Evolutionary conservation across 768 basidiomycete genomes (phyloP), one percentile per base, ranked within the genome.

Genomic region (Phallus indusiatus): DNA sequence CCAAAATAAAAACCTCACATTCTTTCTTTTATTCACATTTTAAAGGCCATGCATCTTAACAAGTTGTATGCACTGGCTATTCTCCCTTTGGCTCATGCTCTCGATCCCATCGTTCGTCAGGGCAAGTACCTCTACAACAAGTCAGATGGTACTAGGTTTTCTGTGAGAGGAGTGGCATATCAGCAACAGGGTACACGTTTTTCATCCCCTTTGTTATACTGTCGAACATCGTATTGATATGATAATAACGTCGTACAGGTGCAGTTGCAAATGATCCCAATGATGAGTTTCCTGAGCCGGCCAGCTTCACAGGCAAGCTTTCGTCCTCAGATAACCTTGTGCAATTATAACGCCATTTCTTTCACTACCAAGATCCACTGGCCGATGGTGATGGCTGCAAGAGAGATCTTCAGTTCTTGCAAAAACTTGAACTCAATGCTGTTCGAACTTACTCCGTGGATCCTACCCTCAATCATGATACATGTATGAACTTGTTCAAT

Each of bases 151-250:
- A 83, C 68, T 42, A 74, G 94, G 55, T 95, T 94, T 73, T 94
- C 84, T 72, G 87, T 96, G 73, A 91, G 90, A 71, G 90, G 90
- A 55, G 73, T 92, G 57, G 88, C 88, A 11, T 93, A 93, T 71
- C 90, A 92, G 69, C 76, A 81, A 61, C 88, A 92, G 73, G 91
- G 93, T 83, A 59, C 54, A 70, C 61, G 3, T 33, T 46, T 42
- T 22, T 10, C n/a, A 33, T 20, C 33, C 46, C 4, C 42, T 7
- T 48, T 28, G 20, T 3, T 14, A 28, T 21, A 47, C 9, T 20
- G 33, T 36, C n/a, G n/a, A 34, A 49, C 57, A 36, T 49, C 34
- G 36, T 48, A 48, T 16, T 37, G 18, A 22, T 28, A 53, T 1
- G 21, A 37, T 11, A n/a, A 42, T 61, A 20, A 60, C 56, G n/a